Evolutionary conservation across 23 red algal species (phyloP).

Genomic region (Gracilariopsis chorda): DNA sequence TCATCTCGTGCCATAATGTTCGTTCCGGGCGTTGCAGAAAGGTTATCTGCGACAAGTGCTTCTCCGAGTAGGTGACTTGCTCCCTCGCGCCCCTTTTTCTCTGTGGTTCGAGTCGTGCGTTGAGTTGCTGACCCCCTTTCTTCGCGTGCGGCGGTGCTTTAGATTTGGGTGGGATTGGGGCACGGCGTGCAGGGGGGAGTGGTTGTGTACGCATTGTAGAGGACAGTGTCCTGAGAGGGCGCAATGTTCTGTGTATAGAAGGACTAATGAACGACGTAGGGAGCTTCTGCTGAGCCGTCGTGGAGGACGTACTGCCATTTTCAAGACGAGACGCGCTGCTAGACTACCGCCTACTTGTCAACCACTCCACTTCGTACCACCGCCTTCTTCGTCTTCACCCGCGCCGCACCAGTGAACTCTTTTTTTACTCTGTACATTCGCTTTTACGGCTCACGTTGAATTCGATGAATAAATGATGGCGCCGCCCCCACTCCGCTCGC

Average conservation of each 20-base stretch:
- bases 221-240: background rate
- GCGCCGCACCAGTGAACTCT: too few relatives aligned
- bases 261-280: constrained; percentile 17
- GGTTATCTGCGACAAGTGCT: constrained; percentile 61
- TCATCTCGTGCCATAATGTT: constrained; percentile 24
- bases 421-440: too few relatives aligned
- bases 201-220: constrained; percentile 24
- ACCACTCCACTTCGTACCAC: background rate
- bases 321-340: too few relatives aligned
- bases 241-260: constrained; percentile 26
- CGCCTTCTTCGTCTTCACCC: background rate
- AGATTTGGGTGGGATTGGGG: constrained; percentile 26
- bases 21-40: constrained; percentile 39
- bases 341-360: too few relatives aligned
- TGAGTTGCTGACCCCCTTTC: too few relatives aligned
- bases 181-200: background rate
- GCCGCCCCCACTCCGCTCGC: too few relatives aligned
- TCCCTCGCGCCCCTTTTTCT: too few relatives aligned
- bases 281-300: background rate
- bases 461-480: too few relatives aligned
- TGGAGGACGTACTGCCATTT: too few relatives aligned
- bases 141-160: too few relatives aligned
- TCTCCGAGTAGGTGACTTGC: constrained; percentile 18
- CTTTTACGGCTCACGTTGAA: too few relatives aligned
- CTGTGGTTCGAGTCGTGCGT: background rate